These are phyloP conservation scores for Neurospora sp. DNA, from an alignment of 495 filamentous ascomycete species.

Conservation along the genomic window DNA sequence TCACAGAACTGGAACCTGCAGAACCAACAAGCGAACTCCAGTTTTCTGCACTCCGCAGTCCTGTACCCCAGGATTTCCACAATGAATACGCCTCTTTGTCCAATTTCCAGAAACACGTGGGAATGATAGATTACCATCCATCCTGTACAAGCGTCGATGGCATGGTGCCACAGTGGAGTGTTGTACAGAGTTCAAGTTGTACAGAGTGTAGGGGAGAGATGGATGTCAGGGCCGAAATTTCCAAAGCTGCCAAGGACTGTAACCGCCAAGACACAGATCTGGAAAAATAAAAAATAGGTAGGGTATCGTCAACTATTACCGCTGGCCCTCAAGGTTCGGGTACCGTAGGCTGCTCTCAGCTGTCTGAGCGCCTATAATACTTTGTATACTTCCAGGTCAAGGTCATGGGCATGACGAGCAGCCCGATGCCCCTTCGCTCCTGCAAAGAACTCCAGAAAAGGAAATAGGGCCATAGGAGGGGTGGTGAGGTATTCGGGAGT, in stretches of 20 bases:
- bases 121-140: background rate
- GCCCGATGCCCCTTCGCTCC: background rate
- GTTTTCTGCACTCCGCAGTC: background rate
- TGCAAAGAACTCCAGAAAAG: background rate
- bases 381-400: background rate
- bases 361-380: background rate
- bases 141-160: background rate
- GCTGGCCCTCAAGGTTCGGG: background rate
- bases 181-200: background rate
- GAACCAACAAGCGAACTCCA: background rate
- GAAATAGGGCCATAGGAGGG: background rate
- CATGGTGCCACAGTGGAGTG: background rate
- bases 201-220: background rate
- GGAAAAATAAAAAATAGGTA: background rate
- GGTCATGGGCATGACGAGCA: background rate
- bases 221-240: background rate
- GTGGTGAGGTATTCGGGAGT: background rate
- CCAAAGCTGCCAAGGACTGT: background rate
- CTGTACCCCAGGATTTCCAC: background rate
- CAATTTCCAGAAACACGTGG: background rate
- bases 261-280: background rate
- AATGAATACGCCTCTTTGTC: too few species aligned
- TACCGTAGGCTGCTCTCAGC: background rate
- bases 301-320: background rate
- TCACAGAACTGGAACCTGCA: background rate